These are phyloP conservation scores for Pichia kluyveri DNA, from an alignment of 805 yeast species.

Conservation along the genomic window DNA sequence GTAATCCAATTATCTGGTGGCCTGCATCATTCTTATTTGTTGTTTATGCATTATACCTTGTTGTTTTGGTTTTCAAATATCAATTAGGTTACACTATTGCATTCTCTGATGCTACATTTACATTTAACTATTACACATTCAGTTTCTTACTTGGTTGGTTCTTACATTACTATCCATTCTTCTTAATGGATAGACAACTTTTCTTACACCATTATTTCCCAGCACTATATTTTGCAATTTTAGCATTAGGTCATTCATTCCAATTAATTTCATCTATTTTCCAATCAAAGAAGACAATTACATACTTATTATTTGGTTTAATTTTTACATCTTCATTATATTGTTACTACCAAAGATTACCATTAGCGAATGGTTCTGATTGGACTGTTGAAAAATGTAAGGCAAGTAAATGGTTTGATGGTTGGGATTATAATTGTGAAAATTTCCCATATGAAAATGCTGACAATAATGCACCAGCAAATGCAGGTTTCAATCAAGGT, in stretches of 20 bases:
- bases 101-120: constrained; percentile 44
- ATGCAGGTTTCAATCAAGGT: constrained; percentile 6
- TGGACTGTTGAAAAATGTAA: constrained; percentile 73
- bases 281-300: constrained; percentile 32
- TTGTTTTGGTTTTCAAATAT: constrained; percentile 47
- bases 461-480: constrained; percentile 2
- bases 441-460: constrained; percentile 31
- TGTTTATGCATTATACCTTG: constrained; percentile 40
- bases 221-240: constrained; percentile 66
- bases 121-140: constrained; percentile 55
- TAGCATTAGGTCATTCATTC: constrained; percentile 27
- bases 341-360: constrained; percentile 54
- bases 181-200: constrained; percentile 85
- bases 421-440: constrained; percentile 89
- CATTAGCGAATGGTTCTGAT: constrained; percentile 66
- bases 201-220: constrained; percentile 93
- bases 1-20: constrained; percentile 82
- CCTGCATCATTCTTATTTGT: constrained; percentile 44
- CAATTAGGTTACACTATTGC: constrained; percentile 43
- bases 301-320: constrained; percentile 35
- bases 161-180: constrained; percentile 65
- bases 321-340: constrained; percentile 42
- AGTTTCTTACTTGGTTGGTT: constrained; percentile 63
- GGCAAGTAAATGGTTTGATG: constrained; percentile 44
- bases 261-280: constrained; percentile 24